A percentile compares a stretch with the other conserved stretches of the same genome.
Evolutionary conservation across 352 stramenopile genomes (phyloP).

Genomic region (Phytophthora rubi): DNA sequence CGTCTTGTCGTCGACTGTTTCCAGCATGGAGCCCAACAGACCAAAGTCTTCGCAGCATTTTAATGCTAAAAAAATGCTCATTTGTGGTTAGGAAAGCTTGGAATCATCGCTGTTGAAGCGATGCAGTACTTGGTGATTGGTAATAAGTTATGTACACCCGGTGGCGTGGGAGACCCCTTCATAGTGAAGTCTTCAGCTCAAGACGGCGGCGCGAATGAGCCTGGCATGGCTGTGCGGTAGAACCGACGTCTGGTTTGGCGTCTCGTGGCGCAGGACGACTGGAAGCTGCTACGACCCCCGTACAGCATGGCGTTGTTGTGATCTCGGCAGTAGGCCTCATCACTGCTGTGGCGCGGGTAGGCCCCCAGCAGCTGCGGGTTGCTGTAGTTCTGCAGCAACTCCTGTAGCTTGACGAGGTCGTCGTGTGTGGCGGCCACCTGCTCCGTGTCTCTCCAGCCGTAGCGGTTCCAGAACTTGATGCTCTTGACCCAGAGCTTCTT

Average conservation of each 20-base stretch:
- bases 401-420: conserved; percentile 50
- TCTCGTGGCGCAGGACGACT: conserved; percentile 27
- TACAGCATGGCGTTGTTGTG: conserved; percentile 35
- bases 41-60: background rate
- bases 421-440: conserved; percentile 45
- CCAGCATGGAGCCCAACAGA: background rate
- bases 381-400: conserved; percentile 29
- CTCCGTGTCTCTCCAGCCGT: conserved; percentile 67
- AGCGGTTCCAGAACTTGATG: conserved; percentile 71
- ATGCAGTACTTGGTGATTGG: conserved; percentile 17
- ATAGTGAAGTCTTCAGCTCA: conserved; percentile 22
- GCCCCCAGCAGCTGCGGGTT: background rate
- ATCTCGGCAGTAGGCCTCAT: conserved; percentile 30
- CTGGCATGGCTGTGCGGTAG: conserved; percentile 50
- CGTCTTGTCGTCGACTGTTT: background rate
- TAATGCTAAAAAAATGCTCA: background rate
- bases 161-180: conserved; percentile 5
- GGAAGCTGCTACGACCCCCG: conserved; percentile 23
- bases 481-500: conserved; percentile 75
- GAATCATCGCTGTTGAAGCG: conserved; percentile 9
- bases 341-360: conserved; percentile 32
- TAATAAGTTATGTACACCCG: conserved; percentile 45
- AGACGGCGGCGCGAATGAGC: conserved; percentile 33
- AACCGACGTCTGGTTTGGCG: conserved; percentile 54
- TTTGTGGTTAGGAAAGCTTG: conserved; percentile 15